Conservation (phyloP, 257 asterid species). For the Parsonsia alboflavescens region DNA sequence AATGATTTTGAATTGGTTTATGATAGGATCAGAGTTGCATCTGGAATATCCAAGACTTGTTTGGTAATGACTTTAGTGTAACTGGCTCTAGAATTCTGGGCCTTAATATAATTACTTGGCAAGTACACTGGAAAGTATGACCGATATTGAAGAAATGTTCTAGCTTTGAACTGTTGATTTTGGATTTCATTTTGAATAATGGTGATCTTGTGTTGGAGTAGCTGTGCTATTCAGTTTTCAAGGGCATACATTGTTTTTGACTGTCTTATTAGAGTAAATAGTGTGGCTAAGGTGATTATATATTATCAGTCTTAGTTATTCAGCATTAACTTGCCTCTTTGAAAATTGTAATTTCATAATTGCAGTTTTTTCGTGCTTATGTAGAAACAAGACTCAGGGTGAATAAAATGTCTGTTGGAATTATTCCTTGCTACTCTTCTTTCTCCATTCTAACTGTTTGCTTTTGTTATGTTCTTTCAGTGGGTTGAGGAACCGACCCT, state of each 20-base stretch:
- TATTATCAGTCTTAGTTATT: not conserved
- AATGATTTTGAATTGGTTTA: not conserved
- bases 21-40: not conserved
- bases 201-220: not conserved
- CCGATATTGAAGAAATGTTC: not conserved
- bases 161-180: not conserved
- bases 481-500: slow-evolving; percentile 95
- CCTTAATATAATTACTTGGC: not conserved
- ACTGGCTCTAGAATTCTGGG: not conserved
- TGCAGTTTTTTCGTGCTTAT: not conserved
- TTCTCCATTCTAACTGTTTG: slow-evolving; percentile 13
- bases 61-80: not conserved
- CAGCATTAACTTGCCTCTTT: not conserved
- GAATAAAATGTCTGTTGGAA: not conserved
- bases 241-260: not conserved
- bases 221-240: not conserved
- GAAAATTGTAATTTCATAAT: not conserved
- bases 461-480: slow-evolving; percentile 40
- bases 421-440: too few species aligned
- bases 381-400: not conserved
- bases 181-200: not conserved
- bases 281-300: not conserved
- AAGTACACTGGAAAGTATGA: not conserved
- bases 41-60: too few species aligned
- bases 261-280: not conserved